These are phyloP conservation scores for Lycium ferocissimum DNA, from an alignment of 257 asterid species.

Conservation along the genomic window DNA sequence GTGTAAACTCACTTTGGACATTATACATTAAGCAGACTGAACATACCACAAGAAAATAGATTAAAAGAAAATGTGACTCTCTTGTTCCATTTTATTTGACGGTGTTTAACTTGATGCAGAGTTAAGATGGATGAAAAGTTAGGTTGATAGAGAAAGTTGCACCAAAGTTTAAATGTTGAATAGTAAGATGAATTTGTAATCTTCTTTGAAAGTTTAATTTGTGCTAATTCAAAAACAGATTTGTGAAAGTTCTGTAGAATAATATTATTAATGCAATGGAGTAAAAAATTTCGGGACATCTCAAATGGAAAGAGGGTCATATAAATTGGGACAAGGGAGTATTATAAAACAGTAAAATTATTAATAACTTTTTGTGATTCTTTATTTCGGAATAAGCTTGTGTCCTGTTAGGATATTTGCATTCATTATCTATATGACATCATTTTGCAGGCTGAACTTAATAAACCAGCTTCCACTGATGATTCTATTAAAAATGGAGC, in stretches of 20 bases:
- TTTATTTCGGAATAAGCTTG: background rate
- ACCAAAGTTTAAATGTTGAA: background rate
- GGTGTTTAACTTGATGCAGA: background rate
- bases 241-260: background rate
- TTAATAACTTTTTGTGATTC: background rate
- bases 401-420: background rate
- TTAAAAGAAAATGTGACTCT: background rate
- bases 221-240: background rate
- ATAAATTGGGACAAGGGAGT: background rate
- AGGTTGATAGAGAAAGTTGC: background rate
- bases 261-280: conserved; percentile 3
- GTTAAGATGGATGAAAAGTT: background rate
- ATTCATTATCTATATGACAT: conserved; percentile 17
- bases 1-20: background rate
- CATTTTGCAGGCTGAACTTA: conserved; percentile 71
- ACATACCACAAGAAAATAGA: background rate
- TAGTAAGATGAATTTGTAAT: background rate
- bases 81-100: background rate
- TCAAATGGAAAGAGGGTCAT: conserved; percentile 15
- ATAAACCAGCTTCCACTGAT: conserved; percentile 60
- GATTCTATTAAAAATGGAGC: conserved; percentile 51
- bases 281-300: background rate
- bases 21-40: background rate
- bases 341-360: background rate
- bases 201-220: background rate